phyloP scores from a whole-genome alignment of 2,329 filamentous ascomycete genomes.

The Aaosphaeria pasadenensis region DNA sequence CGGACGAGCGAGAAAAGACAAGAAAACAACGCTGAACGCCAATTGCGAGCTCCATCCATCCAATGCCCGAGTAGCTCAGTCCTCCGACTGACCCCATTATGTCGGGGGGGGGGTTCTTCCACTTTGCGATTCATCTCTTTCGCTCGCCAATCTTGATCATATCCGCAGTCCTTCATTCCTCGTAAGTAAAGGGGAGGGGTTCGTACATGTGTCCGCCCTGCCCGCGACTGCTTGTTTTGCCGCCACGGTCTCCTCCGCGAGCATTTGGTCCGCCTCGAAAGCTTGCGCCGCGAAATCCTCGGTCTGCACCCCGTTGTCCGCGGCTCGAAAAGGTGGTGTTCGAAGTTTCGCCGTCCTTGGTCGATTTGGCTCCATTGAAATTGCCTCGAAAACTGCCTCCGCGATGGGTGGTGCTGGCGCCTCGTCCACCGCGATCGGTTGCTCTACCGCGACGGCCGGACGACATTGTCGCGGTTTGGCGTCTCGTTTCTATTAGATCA shows the following conservation, averaged over 20 bases:
- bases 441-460: conserved; percentile 19
- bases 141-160: too few relatives aligned
- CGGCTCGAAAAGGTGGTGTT: not conserved
- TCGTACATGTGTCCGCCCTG: not conserved
- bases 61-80: too few relatives aligned
- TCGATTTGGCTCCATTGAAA: not conserved
- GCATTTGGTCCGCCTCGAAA: not conserved
- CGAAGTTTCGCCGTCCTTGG: conserved; percentile 4
- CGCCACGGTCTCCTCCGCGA: not conserved
- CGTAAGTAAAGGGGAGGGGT: not conserved
- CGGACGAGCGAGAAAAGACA: too few relatives aligned
- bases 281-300: not conserved
- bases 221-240: not conserved
- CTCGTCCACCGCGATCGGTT: conserved; percentile 11
- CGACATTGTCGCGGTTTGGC: conserved; percentile 25
- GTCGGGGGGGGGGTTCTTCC: too few relatives aligned
- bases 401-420: conserved; percentile 6
- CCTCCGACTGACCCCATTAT: too few relatives aligned
- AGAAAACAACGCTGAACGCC: too few relatives aligned
- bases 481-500: conserved; percentile 3
- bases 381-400: not conserved
- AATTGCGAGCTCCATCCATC: too few relatives aligned
- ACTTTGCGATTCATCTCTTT: too few relatives aligned
- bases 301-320: conserved; percentile 1
- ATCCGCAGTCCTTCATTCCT: not conserved